phyloP scores from a whole-genome alignment of 371 early-diverging fungal species.

The Circinella minor region DNA sequence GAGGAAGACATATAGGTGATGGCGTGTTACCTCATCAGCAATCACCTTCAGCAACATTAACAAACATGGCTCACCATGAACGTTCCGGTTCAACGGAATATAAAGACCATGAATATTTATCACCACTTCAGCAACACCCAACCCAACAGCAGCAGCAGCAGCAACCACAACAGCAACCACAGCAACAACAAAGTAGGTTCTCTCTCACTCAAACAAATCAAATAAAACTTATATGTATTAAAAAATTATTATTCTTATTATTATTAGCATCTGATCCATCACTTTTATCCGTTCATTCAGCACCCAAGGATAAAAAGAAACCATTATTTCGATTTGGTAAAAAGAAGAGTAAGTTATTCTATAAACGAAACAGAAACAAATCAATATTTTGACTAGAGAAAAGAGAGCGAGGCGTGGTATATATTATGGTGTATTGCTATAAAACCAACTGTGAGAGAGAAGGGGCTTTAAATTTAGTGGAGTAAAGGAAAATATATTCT shows the following conservation, averaged over 20 bases:
- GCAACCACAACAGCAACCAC: background rate
- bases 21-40: background rate
- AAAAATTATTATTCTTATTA: background rate
- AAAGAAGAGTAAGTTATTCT: conserved; percentile 38
- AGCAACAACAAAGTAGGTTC: background rate
- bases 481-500: background rate
- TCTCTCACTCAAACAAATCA: background rate
- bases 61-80: conserved; percentile 1
- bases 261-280: conserved; percentile 17
- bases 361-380: background rate
- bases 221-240: background rate
- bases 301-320: conserved; percentile 37
- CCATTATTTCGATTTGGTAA: conserved; percentile 38
- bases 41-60: background rate
- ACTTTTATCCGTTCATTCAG: conserved; percentile 21
- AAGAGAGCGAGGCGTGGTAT: too few species aligned
- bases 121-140: background rate
- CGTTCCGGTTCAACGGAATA: conserved; percentile 12
- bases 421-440: too few species aligned
- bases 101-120: background rate
- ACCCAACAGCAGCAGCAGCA: background rate
- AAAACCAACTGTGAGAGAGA: too few species aligned
- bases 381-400: background rate
- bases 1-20: conserved; percentile 25
- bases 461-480: too few species aligned